phyloP scores from a whole-genome alignment of 208 protist species.

The Wallacemonas sp. region DNA sequence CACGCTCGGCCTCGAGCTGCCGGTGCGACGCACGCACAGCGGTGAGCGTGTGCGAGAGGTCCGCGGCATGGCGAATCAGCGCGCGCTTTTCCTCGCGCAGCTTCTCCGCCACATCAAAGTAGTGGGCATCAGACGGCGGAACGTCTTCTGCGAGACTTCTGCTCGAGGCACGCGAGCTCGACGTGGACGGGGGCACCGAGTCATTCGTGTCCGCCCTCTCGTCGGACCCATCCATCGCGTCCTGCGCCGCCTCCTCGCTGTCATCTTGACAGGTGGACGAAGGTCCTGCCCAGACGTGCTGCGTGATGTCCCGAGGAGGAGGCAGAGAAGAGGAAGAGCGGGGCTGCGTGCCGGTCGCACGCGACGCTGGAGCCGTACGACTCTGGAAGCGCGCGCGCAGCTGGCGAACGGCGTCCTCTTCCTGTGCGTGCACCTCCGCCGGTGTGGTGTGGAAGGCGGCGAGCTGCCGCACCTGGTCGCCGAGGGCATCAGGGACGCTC shows the following conservation, averaged over 20 bases:
- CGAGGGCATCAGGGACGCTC: slow-evolving; percentile 45
- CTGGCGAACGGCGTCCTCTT: slow-evolving; percentile 27
- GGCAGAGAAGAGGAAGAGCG: too few relatives aligned
- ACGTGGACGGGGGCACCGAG: too few relatives aligned
- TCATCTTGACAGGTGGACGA: too few relatives aligned
- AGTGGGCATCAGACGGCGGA: not conserved
- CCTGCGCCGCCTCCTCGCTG: too few relatives aligned
- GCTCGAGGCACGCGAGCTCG: too few relatives aligned
- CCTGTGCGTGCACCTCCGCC: slow-evolving; percentile 17
- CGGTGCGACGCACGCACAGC: not conserved
- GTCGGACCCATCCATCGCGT: too few relatives aligned
- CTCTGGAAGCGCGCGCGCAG: slow-evolving; percentile 24
- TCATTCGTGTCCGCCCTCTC: too few relatives aligned
- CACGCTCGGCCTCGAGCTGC: slow-evolving; percentile 12
- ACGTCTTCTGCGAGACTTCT: too few relatives aligned
- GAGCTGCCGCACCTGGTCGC: slow-evolving; percentile 35
- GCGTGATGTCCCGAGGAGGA: too few relatives aligned
- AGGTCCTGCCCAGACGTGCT: too few relatives aligned
- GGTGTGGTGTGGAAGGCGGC: slow-evolving; percentile 26
- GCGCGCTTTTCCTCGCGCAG: slow-evolving; percentile 14
- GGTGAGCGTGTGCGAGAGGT: slow-evolving; percentile 5
- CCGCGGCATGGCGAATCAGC: slow-evolving; percentile 5
- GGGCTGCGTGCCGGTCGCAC: too few relatives aligned
- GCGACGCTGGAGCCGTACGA: not conserved
- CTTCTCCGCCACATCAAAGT: not conserved